Conservation (phyloP, 164 flowering plant species). For the Santalum album region DNA sequence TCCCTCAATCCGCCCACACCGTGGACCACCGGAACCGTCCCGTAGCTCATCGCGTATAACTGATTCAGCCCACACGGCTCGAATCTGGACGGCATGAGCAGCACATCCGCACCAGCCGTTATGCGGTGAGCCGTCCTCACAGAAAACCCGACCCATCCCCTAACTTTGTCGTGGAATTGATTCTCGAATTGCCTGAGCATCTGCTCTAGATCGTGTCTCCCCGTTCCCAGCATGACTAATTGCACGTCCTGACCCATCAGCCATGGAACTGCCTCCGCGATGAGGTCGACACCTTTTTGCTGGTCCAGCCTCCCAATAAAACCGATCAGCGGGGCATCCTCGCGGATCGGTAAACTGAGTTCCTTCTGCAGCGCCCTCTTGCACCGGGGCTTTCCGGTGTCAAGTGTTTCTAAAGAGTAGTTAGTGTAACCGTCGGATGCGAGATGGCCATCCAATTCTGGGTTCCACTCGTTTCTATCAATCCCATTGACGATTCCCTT, state of each 20-base stretch:
- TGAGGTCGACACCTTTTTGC: slow-evolving; percentile 93
- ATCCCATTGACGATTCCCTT: slow-evolving; percentile 91
- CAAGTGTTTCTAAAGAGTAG: slow-evolving; percentile 71
- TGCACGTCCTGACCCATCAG: slow-evolving; percentile 78
- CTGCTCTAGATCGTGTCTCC: slow-evolving; percentile 68
- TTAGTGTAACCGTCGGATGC: slow-evolving; percentile 78
- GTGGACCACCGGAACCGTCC: slow-evolving; percentile 93
- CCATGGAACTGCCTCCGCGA: slow-evolving; percentile 92
- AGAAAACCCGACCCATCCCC: slow-evolving; percentile 97
- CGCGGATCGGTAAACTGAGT: slow-evolving; percentile 68
- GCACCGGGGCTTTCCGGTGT: slow-evolving; percentile 71
- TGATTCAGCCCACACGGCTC: slow-evolving; percentile 98
- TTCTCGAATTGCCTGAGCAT: slow-evolving; percentile 65
- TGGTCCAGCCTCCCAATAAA: slow-evolving; percentile 88
- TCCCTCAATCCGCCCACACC: slow-evolving; percentile 93
- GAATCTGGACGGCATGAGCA: slow-evolving; percentile 94
- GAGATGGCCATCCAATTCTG: slow-evolving; percentile 58
- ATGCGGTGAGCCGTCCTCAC: slow-evolving; percentile 81
- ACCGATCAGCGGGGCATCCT: slow-evolving; percentile 72
- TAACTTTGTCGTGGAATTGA: slow-evolving; percentile 44
- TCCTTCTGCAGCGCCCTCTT: slow-evolving; percentile 87
- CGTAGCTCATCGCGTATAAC: slow-evolving; percentile 90
- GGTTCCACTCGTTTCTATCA: slow-evolving; percentile 80
- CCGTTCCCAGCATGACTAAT: slow-evolving; percentile 84
- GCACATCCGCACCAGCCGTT: slow-evolving; percentile 89